These are phyloP conservation scores for Cyberlindnera sargentensis DNA, from an alignment of 805 yeast genomes.

Conservation along the genomic window DNA sequence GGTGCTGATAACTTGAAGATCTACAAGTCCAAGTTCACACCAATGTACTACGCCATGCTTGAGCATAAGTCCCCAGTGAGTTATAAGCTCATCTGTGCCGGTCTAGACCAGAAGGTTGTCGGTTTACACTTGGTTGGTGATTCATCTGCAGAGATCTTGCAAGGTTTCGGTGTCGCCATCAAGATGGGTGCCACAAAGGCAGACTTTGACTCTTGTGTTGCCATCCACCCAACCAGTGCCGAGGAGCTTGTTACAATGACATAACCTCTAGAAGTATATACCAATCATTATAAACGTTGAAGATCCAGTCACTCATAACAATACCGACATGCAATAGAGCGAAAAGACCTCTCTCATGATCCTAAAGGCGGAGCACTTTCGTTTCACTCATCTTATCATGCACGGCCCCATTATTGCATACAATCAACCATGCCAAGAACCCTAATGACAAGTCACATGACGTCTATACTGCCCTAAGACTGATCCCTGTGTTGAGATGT, in stretches of 20 bases:
- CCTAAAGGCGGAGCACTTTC: no score
- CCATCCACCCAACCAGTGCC: conserved; percentile 97
- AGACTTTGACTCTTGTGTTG: conserved; percentile 93
- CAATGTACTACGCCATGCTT: conserved; percentile 91
- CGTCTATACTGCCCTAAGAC: no score
- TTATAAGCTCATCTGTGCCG: conserved; percentile 75
- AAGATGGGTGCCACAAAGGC: conserved; percentile 99
- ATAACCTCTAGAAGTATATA: conserved; percentile 6
- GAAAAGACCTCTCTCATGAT: no score
- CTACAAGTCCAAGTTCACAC: conserved; percentile 76
- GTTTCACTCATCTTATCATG: no score
- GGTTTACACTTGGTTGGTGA: conserved; percentile 95
- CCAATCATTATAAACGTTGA: no score
- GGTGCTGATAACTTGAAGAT: conserved; percentile 77
- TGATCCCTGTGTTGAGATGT: not conserved
- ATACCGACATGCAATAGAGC: no score
- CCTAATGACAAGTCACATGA: not conserved
- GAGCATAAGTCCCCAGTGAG: conserved; percentile 74
- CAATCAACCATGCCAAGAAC: no score
- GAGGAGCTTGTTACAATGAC: conserved; percentile 85
- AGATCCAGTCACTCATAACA: no score
- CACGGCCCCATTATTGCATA: no score
- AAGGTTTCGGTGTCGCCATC: conserved; percentile 97
- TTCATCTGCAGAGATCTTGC: conserved; percentile 82
- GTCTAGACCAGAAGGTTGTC: conserved; percentile 85